Evolutionary conservation across 768 basidiomycete genomes (phyloP), one percentile per base, ranked within the genome.

Genomic region (Hericium rajendrae): DNA sequence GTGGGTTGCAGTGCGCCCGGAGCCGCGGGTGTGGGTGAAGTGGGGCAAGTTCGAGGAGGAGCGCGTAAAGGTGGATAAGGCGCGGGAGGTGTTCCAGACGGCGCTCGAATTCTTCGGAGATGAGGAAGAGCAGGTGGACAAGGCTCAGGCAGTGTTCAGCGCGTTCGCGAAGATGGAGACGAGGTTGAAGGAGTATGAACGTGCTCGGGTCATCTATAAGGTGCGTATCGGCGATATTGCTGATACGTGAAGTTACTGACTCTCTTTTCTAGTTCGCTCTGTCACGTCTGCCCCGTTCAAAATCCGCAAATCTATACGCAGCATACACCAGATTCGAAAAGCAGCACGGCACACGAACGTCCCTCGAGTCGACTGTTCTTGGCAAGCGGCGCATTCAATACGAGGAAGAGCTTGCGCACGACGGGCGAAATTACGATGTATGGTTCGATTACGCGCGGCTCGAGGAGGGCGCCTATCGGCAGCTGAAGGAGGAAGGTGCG

Each of bases 341-440:
- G 70, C 97, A 98, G 66, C 92, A 94, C 64, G 97, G 97, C 12
- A 86, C 88, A 9, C 84, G 91, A 6, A 79, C 82, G 4, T 86
- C 91, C 0, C 82, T 99, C 24, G 95, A 97, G 69, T 81, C 84
- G 41, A 99, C 97, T 6, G 95, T 99, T 0, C 80, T 97, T 0
- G 94, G 94, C 37, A 99, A 97, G 70, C 85, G 97, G n/a, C 82
- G 97, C 40, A 97, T 99, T 57, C 94, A 98, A 65, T 98, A 99
- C 66, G 97, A 99, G 68, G 97, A 99, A 61, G 97, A 99, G 71
- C 72, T 98, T 2, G 69, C 84, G 10, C 88, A 95, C 57, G 93
- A 98, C 61, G 86, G 91, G 0, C 83, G 87, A 46, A 97, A 97
- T 69, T 99, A 97, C 67, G 97, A 98, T 69, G 86, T 88, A 0